phyloP scores from a whole-genome alignment of 306 rosid genomes.

The Gleditsia sinensis region DNA sequence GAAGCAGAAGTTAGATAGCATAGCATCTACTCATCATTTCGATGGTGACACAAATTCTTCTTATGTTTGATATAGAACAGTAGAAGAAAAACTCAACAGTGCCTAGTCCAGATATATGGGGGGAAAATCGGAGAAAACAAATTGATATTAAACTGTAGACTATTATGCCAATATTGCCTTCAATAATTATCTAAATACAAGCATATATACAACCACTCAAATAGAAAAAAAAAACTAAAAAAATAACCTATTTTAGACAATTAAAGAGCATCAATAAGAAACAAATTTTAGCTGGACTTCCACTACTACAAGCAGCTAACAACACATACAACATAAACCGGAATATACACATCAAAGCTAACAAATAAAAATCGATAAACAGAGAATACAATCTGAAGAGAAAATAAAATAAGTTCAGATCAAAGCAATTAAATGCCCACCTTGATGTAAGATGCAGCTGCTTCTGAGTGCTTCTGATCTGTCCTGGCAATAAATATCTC shows the following conservation, averaged over 20 bases:
- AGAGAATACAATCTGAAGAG: conserved; percentile 1
- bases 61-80: not conserved
- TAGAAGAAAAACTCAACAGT: no score
- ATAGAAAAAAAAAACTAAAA: not conserved
- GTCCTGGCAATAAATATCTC: conserved; percentile 63
- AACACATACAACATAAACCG: not conserved
- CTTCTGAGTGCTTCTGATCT: conserved; percentile 62
- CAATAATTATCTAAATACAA: not conserved
- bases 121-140: not conserved
- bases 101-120: not conserved
- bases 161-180: not conserved
- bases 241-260: conserved; percentile 2
- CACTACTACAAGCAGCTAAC: conserved; percentile 9
- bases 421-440: conserved; percentile 38
- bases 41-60: not conserved
- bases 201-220: not conserved
- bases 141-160: not conserved
- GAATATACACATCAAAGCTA: not conserved
- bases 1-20: conserved; percentile 13
- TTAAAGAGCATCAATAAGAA: not conserved
- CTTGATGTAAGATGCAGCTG: conserved; percentile 63
- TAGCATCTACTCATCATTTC: conserved; percentile 20
- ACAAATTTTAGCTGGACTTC: not conserved
- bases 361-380: not conserved
- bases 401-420: not conserved